Evolutionary conservation across 2,329 filamentous ascomycete genomes (phyloP).

Genomic region (Sphaerulina vaccinii): DNA sequence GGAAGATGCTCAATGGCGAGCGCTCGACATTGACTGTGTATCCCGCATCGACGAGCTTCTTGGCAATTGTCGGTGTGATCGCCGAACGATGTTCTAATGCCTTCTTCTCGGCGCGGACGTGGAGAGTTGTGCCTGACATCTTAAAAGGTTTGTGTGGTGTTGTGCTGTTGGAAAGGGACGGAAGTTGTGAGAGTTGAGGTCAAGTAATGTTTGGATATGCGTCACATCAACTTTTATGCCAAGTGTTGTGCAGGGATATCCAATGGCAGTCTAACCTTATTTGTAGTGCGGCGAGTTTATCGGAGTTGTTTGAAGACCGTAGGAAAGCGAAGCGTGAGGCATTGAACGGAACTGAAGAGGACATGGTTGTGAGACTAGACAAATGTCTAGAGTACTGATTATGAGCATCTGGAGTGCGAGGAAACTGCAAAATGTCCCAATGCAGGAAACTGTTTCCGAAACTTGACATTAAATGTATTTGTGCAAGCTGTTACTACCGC

Average conservation of each 20-base stretch:
- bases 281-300: background rate
- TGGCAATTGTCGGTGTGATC: conserved; percentile 41
- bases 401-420: too few relatives aligned
- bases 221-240: background rate
- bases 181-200: background rate
- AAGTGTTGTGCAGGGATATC: background rate
- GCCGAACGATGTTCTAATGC: conserved; percentile 41
- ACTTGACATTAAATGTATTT: too few relatives aligned
- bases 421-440: too few relatives aligned
- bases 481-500: too few relatives aligned
- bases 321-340: background rate
- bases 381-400: too few relatives aligned
- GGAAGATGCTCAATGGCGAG: conserved; percentile 42
- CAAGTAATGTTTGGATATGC: background rate
- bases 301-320: background rate
- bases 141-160: background rate
- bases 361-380: too few relatives aligned
- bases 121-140: conserved; percentile 34
- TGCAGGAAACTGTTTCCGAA: too few relatives aligned
- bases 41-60: conserved; percentile 43
- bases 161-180: background rate
- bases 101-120: conserved; percentile 40
- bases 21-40: conserved; percentile 44
- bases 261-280: background rate
- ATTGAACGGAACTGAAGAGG: too few relatives aligned